These are phyloP conservation scores for Colletotrichum falcatum DNA, from an alignment of 2,329 filamentous ascomycete genomes.

Conservation along the genomic window DNA sequence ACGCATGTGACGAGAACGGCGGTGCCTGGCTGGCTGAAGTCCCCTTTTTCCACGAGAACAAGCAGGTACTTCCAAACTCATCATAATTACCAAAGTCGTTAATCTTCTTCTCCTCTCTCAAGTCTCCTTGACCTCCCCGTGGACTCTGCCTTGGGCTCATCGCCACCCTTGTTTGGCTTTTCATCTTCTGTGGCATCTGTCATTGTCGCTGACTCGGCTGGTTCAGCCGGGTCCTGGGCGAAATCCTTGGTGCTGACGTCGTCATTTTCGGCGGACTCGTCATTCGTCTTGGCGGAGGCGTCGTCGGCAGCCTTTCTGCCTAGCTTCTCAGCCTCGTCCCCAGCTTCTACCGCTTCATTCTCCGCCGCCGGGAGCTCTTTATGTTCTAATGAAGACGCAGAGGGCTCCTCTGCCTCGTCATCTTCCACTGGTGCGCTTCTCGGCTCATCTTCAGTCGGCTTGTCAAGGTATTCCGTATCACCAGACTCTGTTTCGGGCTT, in stretches of 20 bases:
- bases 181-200: constrained; percentile 42
- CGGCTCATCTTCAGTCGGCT: constrained; percentile 4
- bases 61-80: constrained; percentile 1
- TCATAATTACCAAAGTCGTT: constrained; percentile 11
- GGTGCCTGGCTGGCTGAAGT: neutral
- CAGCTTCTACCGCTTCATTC: neutral
- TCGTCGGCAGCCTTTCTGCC: constrained; percentile 32
- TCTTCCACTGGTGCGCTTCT: constrained; percentile 15
- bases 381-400: constrained; percentile 33
- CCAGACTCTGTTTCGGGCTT: constrained; percentile 6
- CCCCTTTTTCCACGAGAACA: neutral
- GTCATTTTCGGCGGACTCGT: constrained; percentile 21
- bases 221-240: constrained; percentile 45
- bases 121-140: constrained; percentile 22
- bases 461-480: neutral
- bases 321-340: constrained; percentile 16
- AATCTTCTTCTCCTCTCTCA: constrained; percentile 9
- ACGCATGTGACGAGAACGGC: neutral
- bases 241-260: constrained; percentile 41
- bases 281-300: constrained; percentile 43
- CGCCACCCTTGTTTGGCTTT: constrained; percentile 43
- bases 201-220: constrained; percentile 40
- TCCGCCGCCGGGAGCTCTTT: neutral
- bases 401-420: constrained; percentile 25
- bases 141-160: constrained; percentile 29